Percentiles rank a stretch among this genome's conserved stretches.
Conservation (phyloP, 108 stramenopile genomes). For the Conticribra guillardii region DNA sequence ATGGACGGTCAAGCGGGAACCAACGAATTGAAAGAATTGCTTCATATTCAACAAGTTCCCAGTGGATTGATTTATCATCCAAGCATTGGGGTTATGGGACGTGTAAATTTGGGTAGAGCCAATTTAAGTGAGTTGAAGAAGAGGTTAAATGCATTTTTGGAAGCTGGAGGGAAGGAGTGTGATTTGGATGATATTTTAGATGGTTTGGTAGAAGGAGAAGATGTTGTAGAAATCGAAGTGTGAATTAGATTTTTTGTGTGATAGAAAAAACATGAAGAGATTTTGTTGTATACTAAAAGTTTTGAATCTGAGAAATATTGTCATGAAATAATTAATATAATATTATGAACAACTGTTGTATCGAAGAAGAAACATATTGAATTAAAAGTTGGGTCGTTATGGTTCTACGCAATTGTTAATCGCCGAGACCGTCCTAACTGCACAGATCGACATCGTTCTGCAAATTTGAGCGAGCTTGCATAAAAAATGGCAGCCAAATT, state of each 20-base stretch:
- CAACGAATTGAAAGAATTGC: conserved; percentile 25
- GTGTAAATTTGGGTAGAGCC: conserved; percentile 32
- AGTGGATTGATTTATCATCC: conserved; percentile 34
- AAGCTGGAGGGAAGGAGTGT: not conserved
- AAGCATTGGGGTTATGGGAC: conserved; percentile 13
- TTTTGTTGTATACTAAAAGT: too few species aligned
- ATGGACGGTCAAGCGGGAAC: conserved; percentile 5
- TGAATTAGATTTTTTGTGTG: too few species aligned
- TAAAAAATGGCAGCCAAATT: too few species aligned
- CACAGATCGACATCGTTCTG: not conserved
- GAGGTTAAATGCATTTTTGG: conserved; percentile 17
- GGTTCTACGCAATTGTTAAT: not conserved
- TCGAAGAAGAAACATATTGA: not conserved
- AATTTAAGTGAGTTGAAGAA: conserved; percentile 41
- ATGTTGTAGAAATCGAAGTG: not conserved
- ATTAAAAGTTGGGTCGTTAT: not conserved
- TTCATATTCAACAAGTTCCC: conserved; percentile 25
- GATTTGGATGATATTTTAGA: not conserved
- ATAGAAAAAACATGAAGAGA: too few species aligned
- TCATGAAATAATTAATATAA: too few species aligned
- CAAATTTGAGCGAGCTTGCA: not conserved
- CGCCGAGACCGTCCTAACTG: not conserved
- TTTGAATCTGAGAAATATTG: too few species aligned
- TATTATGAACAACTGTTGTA: not conserved
- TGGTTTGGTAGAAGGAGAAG: not conserved